Evolutionary conservation across 495 filamentous ascomycete species (phyloP).

Genomic region (Podospora pseudocomata): DNA sequence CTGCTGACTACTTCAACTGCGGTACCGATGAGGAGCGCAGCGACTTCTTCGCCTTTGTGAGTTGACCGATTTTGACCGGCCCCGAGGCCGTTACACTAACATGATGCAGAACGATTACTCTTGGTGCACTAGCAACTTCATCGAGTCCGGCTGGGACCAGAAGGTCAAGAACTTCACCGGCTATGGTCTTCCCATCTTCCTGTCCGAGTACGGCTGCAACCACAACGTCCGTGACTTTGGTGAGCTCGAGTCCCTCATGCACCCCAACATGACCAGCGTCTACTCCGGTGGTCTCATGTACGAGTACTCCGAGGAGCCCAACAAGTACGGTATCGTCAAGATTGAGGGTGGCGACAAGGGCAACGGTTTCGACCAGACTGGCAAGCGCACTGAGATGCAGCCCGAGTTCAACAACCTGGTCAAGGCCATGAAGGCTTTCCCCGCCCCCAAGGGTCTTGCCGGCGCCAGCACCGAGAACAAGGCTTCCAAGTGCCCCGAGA

Average conservation of each 20-base stretch:
- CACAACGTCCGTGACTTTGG: conserved; percentile 74
- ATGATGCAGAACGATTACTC: conserved; percentile 79
- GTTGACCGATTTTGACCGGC: conserved; percentile 14
- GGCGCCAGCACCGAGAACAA: conserved; percentile 67
- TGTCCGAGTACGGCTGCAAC: conserved; percentile 92
- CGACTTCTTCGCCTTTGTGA: conserved; percentile 90
- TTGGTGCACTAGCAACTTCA: conserved; percentile 88
- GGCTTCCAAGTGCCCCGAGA: conserved; percentile 64
- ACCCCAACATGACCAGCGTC: conserved; percentile 76
- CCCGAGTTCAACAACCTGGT: conserved; percentile 61
- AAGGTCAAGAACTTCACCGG: conserved; percentile 88
- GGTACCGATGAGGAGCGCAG: conserved; percentile 79
- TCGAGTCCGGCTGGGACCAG: conserved; percentile 76
- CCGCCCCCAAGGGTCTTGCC: conserved; percentile 68
- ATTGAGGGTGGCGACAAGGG: conserved; percentile 55
- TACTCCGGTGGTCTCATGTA: conserved; percentile 98
- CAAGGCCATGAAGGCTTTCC: conserved; percentile 58
- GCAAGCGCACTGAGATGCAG: conserved; percentile 25
- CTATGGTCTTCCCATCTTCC: conserved; percentile 91
- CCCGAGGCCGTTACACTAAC: not conserved
- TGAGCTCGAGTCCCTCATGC: conserved; percentile 80
- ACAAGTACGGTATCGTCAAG: conserved; percentile 74
- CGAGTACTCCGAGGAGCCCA: conserved; percentile 83
- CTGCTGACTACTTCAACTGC: conserved; percentile 94
- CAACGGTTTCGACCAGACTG: conserved; percentile 38